Evolutionary conservation across 495 filamentous ascomycete species (phyloP).

Genomic region (Penicillium robsamsonii): DNA sequence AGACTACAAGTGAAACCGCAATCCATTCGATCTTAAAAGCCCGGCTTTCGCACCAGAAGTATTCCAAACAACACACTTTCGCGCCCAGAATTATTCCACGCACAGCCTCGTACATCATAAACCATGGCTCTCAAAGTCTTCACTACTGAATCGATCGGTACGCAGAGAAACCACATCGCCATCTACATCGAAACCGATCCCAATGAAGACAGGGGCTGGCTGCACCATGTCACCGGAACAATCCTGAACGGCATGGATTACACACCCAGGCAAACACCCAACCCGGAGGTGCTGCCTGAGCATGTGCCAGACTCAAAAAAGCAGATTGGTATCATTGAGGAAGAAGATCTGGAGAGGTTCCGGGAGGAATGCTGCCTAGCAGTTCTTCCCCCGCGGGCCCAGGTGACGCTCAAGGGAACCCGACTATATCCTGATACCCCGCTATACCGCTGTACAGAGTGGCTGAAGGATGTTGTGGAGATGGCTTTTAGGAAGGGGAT

Average conservation of each 20-base stretch:
- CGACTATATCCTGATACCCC: constrained; percentile 11
- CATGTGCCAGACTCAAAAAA: constrained; percentile 10
- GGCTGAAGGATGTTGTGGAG: constrained; percentile 19
- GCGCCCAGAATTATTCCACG: neutral
- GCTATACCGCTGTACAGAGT: constrained; percentile 13
- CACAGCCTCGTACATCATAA: neutral
- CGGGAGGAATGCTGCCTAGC: constrained; percentile 5
- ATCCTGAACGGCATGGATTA: constrained; percentile 15
- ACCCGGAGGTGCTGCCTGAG: constrained; percentile 7
- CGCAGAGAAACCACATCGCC: constrained; percentile 9
- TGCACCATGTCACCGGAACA: constrained; percentile 15
- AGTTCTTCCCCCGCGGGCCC: constrained; percentile 10
- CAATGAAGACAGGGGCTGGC: constrained; percentile 2
- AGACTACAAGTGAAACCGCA: neutral
- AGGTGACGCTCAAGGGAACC: constrained; percentile 6
- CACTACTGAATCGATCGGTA: constrained; percentile 10
- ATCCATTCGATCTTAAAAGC: neutral
- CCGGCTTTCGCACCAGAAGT: neutral
- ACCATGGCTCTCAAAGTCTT: constrained; percentile 9
- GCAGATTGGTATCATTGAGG: constrained; percentile 12
- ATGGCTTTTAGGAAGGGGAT: constrained; percentile 19
- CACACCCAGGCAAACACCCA: constrained; percentile 2
- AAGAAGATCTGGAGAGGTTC: constrained; percentile 4
- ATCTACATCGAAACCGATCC: constrained; percentile 18
- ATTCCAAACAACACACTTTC: neutral